Conservation (phyloP, 805 yeast species). For the Priceomyces medius region DNA sequence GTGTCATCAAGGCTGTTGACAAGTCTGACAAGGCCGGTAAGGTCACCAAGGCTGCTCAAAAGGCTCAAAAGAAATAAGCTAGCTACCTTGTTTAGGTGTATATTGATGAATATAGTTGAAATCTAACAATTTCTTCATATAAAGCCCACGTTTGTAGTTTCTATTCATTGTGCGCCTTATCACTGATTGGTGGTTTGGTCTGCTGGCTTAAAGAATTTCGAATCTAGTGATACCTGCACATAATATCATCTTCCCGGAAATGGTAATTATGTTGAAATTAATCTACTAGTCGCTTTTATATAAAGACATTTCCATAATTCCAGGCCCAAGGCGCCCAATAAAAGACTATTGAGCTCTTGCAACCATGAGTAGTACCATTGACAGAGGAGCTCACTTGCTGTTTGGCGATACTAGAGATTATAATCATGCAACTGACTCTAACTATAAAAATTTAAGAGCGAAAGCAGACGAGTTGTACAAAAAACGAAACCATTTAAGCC, state of each 20-base stretch:
- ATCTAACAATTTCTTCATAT: neutral
- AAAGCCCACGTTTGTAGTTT: too few relatives aligned
- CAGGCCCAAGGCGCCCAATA: too few relatives aligned
- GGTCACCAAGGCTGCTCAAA: slow-evolving; percentile 49
- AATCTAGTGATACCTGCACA: too few relatives aligned
- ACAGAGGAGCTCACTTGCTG: slow-evolving; percentile 27
- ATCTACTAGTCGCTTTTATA: neutral
- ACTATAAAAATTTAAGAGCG: slow-evolving; percentile 62
- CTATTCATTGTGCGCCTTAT: too few relatives aligned
- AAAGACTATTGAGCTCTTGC: neutral
- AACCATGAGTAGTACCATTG: slow-evolving; percentile 12
- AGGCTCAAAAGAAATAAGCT: slow-evolving; percentile 48
- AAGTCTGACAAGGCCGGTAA: slow-evolving; percentile 50
- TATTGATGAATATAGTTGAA: slow-evolving; percentile 2
- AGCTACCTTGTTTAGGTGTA: slow-evolving; percentile 6
- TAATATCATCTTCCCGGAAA: too few relatives aligned
- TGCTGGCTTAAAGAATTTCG: too few relatives aligned
- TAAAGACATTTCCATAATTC: neutral
- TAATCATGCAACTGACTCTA: slow-evolving; percentile 68
- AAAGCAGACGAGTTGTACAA: slow-evolving; percentile 67
- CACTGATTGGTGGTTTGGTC: too few relatives aligned
- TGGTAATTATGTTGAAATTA: neutral
- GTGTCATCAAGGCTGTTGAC: slow-evolving; percentile 82
- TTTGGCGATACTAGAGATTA: slow-evolving; percentile 48
- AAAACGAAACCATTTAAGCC: slow-evolving; percentile 53